phyloP scores from a whole-genome alignment of 805 yeast genomes.

The Spathaspora gorwiae region DNA sequence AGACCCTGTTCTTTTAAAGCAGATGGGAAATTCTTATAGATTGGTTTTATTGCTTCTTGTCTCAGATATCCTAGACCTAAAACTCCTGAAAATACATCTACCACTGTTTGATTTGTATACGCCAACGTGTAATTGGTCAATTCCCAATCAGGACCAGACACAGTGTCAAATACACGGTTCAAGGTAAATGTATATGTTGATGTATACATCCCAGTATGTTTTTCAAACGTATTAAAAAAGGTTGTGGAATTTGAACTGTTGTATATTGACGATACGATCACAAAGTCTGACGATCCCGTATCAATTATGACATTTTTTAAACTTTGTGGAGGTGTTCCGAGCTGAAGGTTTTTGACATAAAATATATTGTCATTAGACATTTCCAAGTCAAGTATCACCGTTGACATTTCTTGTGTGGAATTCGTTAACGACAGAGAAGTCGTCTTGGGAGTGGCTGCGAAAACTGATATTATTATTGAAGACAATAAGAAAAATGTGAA shows the following conservation, averaged over 20 bases:
- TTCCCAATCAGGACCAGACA: not conserved
- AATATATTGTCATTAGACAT: slow-evolving; percentile 6
- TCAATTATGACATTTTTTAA: slow-evolving; percentile 8
- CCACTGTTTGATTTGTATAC: not conserved
- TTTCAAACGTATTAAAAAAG: slow-evolving; percentile 4
- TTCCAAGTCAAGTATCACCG: slow-evolving; percentile 1
- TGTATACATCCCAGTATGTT: not conserved
- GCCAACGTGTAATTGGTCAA: not conserved
- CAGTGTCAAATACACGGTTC: not conserved
- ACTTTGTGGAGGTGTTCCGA: slow-evolving; percentile 13
- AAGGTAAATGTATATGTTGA: not conserved
- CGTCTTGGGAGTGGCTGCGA: not conserved
- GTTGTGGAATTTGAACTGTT: slow-evolving; percentile 5
- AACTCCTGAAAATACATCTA: slow-evolving; percentile 6
- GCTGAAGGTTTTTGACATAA: slow-evolving; percentile 6
- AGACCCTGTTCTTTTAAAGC: slow-evolving; percentile 10
- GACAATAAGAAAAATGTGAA: no score
- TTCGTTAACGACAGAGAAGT: not conserved
- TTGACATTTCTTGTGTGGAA: no score
- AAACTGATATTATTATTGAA: not conserved
- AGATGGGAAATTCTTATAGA: slow-evolving; percentile 12
- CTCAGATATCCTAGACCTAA: slow-evolving; percentile 15
- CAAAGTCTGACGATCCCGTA: slow-evolving; percentile 14
- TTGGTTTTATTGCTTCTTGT: slow-evolving; percentile 7
- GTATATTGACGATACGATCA: slow-evolving; percentile 1